Percentiles rank a stretch among this genome's conserved stretches.
These are phyloP conservation scores for Penicillium ochrochloron DNA, from an alignment of 495 filamentous ascomycete genomes.

Conservation along the genomic window DNA sequence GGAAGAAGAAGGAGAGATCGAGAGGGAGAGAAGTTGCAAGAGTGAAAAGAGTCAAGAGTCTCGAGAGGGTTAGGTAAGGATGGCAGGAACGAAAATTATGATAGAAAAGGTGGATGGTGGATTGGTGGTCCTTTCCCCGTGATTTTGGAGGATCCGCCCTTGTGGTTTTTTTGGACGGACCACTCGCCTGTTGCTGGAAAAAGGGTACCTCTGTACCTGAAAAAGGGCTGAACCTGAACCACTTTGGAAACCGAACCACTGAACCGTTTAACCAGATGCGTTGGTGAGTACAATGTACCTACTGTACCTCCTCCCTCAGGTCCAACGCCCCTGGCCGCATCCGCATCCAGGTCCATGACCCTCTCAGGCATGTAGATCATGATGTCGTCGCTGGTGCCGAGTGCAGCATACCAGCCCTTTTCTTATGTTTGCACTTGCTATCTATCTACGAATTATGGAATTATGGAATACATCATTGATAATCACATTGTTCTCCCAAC, in stretches of 20 bases:
- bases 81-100: conserved; percentile 23
- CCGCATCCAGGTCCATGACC: conserved; percentile 31
- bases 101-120: neutral
- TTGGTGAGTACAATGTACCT: neutral
- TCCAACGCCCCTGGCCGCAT: conserved; percentile 30
- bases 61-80: conserved; percentile 17
- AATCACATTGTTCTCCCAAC: neutral
- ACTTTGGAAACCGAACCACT: neutral
- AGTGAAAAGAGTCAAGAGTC: neutral
- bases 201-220: neutral
- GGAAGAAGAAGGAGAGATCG: neutral
- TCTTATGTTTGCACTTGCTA: neutral
- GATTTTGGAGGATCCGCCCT: conserved; percentile 15
- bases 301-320: neutral
- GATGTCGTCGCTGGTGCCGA: conserved; percentile 25
- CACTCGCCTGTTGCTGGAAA: neutral
- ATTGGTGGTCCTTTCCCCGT: conserved; percentile 16
- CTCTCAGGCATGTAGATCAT: conserved; percentile 36
- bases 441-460: neutral
- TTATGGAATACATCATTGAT: neutral
- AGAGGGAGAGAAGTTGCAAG: conserved; percentile 10
- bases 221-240: neutral
- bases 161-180: conserved; percentile 5
- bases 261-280: neutral
- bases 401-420: conserved; percentile 15